Evolutionary conservation across 2,329 filamentous ascomycete genomes (phyloP).

Genomic region (Cytospora schulzeri): DNA sequence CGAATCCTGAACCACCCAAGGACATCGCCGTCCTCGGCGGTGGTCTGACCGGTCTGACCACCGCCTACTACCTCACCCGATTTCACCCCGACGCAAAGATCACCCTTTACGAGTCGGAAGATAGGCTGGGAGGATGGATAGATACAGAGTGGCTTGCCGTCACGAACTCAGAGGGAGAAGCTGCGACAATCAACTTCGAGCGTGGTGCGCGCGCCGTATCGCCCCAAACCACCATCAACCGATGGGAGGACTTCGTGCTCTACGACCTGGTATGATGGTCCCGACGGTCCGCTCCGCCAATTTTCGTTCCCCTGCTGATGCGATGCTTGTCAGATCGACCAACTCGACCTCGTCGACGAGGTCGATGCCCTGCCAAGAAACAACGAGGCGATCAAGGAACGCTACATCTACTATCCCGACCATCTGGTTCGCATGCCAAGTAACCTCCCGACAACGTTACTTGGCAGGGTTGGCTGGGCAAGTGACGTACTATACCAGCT

Average conservation of each 20-base stretch:
- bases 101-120: slow-evolving; percentile 76
- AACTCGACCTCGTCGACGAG: slow-evolving; percentile 20
- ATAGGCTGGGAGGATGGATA: slow-evolving; percentile 82
- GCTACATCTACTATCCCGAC: slow-evolving; percentile 88
- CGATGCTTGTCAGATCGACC: slow-evolving; percentile 25
- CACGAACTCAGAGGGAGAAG: slow-evolving; percentile 52
- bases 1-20: slow-evolving; percentile 22
- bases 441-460: slow-evolving; percentile 38
- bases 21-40: slow-evolving; percentile 73
- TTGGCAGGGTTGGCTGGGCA: slow-evolving; percentile 6
- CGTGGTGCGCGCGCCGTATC: slow-evolving; percentile 79
- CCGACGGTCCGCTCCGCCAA: slow-evolving; percentile 30
- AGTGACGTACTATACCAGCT: slow-evolving; percentile 31
- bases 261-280: slow-evolving; percentile 65
- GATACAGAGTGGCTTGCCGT: slow-evolving; percentile 65
- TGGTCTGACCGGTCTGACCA: slow-evolving; percentile 79
- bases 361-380: slow-evolving; percentile 34
- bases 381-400: slow-evolving; percentile 46
- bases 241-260: slow-evolving; percentile 66
- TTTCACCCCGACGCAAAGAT: slow-evolving; percentile 68
- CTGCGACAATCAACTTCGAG: slow-evolving; percentile 71
- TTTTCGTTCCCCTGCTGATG: slow-evolving; percentile 4
- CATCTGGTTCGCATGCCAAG: slow-evolving; percentile 64
- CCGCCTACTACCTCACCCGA: slow-evolving; percentile 75
- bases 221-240: slow-evolving; percentile 44